Percentiles rank a stretch among this genome's conserved stretches.
Conservation (phyloP, 2,329 filamentous ascomycete species). For the Stachybotrys echinatus region DNA sequence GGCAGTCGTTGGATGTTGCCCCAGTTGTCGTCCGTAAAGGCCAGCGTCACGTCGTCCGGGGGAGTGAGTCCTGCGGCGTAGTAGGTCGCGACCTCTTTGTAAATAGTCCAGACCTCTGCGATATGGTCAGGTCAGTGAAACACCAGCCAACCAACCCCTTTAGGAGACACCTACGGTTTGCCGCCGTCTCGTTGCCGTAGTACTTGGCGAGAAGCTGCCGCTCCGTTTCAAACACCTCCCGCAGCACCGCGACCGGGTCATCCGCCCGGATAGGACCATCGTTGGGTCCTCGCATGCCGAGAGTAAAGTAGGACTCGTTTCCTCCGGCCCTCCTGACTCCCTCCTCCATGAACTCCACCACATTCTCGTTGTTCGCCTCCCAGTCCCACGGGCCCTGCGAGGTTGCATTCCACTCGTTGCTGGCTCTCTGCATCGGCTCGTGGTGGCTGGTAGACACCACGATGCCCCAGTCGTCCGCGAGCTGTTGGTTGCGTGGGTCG, state of each 20-base stretch:
- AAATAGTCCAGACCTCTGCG: slow-evolving; percentile 55
- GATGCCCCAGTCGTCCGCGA: not conserved
- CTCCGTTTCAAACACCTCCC: not conserved
- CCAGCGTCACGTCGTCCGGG: slow-evolving; percentile 53
- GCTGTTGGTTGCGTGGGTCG: not conserved
- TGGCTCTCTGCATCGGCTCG: not conserved
- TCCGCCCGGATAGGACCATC: not conserved
- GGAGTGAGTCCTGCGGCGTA: slow-evolving; percentile 48
- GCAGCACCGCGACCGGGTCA: not conserved
- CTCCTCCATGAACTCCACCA: not conserved
- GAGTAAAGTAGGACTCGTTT: not conserved
- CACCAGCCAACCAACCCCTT: too few relatives aligned
- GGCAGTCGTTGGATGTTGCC: slow-evolving; percentile 54
- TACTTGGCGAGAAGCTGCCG: not conserved
- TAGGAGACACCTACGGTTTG: not conserved
- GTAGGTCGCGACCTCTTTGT: slow-evolving; percentile 57
- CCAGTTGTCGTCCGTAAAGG: slow-evolving; percentile 58
- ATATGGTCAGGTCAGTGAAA: not conserved
- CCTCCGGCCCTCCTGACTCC: not conserved
- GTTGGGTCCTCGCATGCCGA: not conserved
- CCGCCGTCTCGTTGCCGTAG: not conserved
- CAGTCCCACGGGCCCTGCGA: not conserved
- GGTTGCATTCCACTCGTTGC: not conserved
- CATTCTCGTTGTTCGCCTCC: not conserved
- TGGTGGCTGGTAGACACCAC: not conserved